Evolutionary conservation across 371 early-diverging fungal species (phyloP), one percentile per base, ranked within the genome.

Genomic region (Lichtheimia ramosa): DNA sequence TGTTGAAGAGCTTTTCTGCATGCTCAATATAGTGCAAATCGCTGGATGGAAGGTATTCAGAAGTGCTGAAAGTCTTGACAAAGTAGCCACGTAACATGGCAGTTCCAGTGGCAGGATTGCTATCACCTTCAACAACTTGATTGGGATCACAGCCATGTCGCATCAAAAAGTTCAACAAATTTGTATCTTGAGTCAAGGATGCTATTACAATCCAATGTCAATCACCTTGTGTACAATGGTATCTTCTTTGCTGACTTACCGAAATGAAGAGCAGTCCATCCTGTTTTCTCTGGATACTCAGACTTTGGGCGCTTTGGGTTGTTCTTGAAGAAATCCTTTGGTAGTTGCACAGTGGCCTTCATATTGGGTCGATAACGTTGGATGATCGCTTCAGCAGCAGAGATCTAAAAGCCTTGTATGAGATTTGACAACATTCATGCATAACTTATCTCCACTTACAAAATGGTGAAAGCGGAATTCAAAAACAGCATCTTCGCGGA

Each of bases 191-290:
- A n/a, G 62, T 54, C 18, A 51, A 18, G 7, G 70, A 62, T 56
- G 75, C 81, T 71, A 42, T 43, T 41, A 10, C 10, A 28, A 34
- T 10, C 34, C 16, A 25, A 15, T 43, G 41, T 24, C 23, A 48
- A 34, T 8, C n/a, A 51, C 6, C 2, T 7, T 48, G 59, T 21
- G 49, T 50, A n/a, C 20, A 25, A 8, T 6, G 21, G 5, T 28
- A 24, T 34, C 51, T 27, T 27, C 24, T 51, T 18, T 24, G 5
- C 15, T 20, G 3, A 34, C 60, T 58, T 75, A 79, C 76, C 83
- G 40, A 75, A 63, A 60, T 84, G 83, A 43, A 84, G 62, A 13
- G 70, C 68, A 18, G 67, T 65, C 48, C 68, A 72, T 3, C 84
- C 86, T 14, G 80, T 80, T 5, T 58, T 43, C n/a, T n/a, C 8